A percentile compares a stretch with the other conserved stretches of the same genome.
Evolutionary conservation across 2,329 filamentous ascomycete genomes (phyloP).

Genomic region (Monosporascus sp.): DNA sequence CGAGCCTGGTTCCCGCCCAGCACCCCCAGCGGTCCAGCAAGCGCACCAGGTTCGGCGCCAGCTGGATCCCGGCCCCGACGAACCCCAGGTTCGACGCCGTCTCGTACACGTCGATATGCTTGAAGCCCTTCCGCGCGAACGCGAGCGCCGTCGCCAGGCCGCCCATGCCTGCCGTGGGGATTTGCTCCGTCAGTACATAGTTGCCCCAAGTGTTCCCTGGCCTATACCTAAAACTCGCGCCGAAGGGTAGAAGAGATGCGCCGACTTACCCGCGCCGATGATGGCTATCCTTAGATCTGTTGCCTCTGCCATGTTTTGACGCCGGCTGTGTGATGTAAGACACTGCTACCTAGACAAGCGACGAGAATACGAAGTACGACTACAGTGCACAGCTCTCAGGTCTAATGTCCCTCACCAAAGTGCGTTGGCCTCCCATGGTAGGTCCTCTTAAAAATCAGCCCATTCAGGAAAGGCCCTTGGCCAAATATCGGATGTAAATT

Average conservation of each 20-base stretch:
- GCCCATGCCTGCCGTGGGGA: slow-evolving; percentile 59
- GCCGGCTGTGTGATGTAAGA: not conserved
- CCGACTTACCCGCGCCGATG: slow-evolving; percentile 40
- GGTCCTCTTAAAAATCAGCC: not conserved
- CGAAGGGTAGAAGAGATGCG: not conserved
- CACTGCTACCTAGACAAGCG: not conserved
- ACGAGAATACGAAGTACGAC: too few relatives aligned
- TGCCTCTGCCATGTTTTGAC: slow-evolving; percentile 22
- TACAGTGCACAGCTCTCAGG: too few relatives aligned
- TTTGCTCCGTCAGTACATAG: not conserved
- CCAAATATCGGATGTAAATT: not conserved
- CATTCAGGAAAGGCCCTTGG: not conserved
- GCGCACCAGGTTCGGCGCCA: slow-evolving; percentile 75
- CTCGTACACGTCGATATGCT: slow-evolving; percentile 68
- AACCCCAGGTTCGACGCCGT: slow-evolving; percentile 69
- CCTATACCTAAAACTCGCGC: too few relatives aligned
- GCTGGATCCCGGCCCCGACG: slow-evolving; percentile 78
- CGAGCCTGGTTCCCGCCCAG: slow-evolving; percentile 57
- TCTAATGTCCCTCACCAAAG: not conserved
- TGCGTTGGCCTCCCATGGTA: not conserved
- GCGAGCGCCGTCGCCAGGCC: slow-evolving; percentile 67
- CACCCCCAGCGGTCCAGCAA: slow-evolving; percentile 69
- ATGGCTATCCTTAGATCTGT: slow-evolving; percentile 37
- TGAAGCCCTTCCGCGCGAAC: slow-evolving; percentile 71
- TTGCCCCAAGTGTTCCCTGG: not conserved